Conservation (phyloP, 2,329 filamentous ascomycete genomes). For the Parasarocladium wereldwijsianum region DNA sequence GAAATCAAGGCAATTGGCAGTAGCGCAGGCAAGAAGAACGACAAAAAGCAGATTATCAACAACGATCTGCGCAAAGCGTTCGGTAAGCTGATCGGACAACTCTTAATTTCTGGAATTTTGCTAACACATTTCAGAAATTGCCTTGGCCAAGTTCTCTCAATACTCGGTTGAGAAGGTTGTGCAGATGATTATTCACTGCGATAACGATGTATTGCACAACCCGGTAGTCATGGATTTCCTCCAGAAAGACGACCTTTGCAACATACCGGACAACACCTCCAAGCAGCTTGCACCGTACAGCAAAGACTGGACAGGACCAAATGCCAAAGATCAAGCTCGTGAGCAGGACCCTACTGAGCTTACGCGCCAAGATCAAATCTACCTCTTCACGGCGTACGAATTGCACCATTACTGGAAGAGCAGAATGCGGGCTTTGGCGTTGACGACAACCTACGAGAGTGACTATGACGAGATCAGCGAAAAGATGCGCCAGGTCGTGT, state of each 20-base stretch:
- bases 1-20: slow-evolving; percentile 80
- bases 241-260: slow-evolving; percentile 83
- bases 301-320: slow-evolving; percentile 88
- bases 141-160: slow-evolving; percentile 84
- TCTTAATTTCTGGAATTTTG: neutral
- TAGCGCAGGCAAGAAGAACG: slow-evolving; percentile 60
- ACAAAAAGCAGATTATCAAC: slow-evolving; percentile 96
- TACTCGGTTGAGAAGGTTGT: slow-evolving; percentile 71
- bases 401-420: slow-evolving; percentile 98
- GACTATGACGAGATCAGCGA: slow-evolving; percentile 87
- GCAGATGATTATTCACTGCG: slow-evolving; percentile 91
- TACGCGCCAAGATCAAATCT: slow-evolving; percentile 90
- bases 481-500: slow-evolving; percentile 75
- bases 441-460: slow-evolving; percentile 69
- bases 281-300: slow-evolving; percentile 93
- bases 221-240: slow-evolving; percentile 92
- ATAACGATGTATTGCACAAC: slow-evolving; percentile 77
- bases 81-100: slow-evolving; percentile 31
- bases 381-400: slow-evolving; percentile 83
- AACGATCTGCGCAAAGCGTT: slow-evolving; percentile 79
- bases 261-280: slow-evolving; percentile 74
- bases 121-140: slow-evolving; percentile 50
- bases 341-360: slow-evolving; percentile 81
- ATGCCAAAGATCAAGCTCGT: slow-evolving; percentile 60
- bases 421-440: slow-evolving; percentile 75